Evolutionary conservation across 164 flowering plant species (phyloP), one percentile per base, ranked within the genome.

Genomic region (Annona cherimola): DNA sequence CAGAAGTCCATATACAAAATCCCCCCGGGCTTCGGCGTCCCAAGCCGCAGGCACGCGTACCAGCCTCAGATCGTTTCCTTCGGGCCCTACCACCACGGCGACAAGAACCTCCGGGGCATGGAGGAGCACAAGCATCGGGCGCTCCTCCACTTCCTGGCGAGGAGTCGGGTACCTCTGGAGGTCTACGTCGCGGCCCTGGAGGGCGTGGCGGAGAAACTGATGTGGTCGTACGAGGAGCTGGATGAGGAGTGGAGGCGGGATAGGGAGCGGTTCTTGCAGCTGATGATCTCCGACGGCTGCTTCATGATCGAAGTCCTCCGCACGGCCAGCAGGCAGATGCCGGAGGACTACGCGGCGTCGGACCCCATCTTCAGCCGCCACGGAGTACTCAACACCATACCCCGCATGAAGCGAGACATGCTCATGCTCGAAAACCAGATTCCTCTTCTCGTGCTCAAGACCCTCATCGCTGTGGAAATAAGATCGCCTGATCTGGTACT

Each of bases 341-440:
- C 50, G 11, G 63, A n/a, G 18, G 40, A 18, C 45, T 69, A 63
- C 40, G 83, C 83, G 45, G 18, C 18, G 19, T 80, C 82, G 45
- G 92, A 88, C 62, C 92, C 92, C 1, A 80, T 88, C 35, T 88
- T 88, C 75, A 88, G 89, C 76, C 6, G 62, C 46, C 92, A 85
- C 42, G 88, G 87, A 1, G 79, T 64, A 84, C 73, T 85, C 18
- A 66, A 86, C 57, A 69, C 75, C 50, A 73, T 85, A 78, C 89
- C 87, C 1, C 76, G 77, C 57, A 69, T 88, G 61, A 80, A 70
- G 76, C 81, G 89, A 4, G 92, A 88, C 71, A 86, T 86, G 90
- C 61, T 88, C 54, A 81, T 85, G 89, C 80, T 88, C 8, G 86
- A 88, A 75, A 88, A 88, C 67, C 92, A 88, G 68, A 73, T 86